Conservation (phyloP, 805 yeast genomes). For the Starmerella asiatica region DNA sequence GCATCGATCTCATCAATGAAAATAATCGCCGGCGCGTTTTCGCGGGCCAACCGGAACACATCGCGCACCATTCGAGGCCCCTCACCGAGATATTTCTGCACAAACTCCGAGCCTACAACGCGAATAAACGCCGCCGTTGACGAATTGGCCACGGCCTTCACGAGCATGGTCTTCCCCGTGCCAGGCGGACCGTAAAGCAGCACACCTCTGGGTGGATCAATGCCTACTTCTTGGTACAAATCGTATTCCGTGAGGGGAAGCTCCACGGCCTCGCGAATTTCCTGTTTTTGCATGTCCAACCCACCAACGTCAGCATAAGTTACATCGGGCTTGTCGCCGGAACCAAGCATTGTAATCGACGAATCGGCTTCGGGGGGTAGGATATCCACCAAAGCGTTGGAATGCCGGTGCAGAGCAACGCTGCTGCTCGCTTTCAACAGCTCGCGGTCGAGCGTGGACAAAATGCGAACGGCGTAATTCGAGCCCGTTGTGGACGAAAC, state of each 20-base stretch:
- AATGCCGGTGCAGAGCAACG: slow-evolving; percentile 95
- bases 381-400: slow-evolving; percentile 93
- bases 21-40: slow-evolving; percentile 91
- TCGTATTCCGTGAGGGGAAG: slow-evolving; percentile 93
- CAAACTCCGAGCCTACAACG: slow-evolving; percentile 96
- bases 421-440: slow-evolving; percentile 86
- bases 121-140: slow-evolving; percentile 93
- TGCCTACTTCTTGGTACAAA: slow-evolving; percentile 91
- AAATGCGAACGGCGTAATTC: slow-evolving; percentile 86
- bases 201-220: slow-evolving; percentile 98
- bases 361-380: slow-evolving; percentile 98
- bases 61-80: slow-evolving; percentile 99
- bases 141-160: slow-evolving; percentile 95
- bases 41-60: slow-evolving; percentile 92
- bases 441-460: slow-evolving; percentile 90
- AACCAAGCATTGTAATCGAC: slow-evolving; percentile 85
- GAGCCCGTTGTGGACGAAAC: slow-evolving; percentile 97
- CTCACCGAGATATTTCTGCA: slow-evolving; percentile 95
- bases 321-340: slow-evolving; percentile 88
- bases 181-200: slow-evolving; percentile 99
- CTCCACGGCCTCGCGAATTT: slow-evolving; percentile 96
- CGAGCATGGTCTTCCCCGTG: slow-evolving; percentile 98
- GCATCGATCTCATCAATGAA: slow-evolving; percentile 99
- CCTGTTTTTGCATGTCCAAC: slow-evolving; percentile 97
- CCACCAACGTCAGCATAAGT: slow-evolving; percentile 98